Evolutionary conservation across 495 filamentous ascomycete species (phyloP).

Genomic region (Gamarada debralockiae): DNA sequence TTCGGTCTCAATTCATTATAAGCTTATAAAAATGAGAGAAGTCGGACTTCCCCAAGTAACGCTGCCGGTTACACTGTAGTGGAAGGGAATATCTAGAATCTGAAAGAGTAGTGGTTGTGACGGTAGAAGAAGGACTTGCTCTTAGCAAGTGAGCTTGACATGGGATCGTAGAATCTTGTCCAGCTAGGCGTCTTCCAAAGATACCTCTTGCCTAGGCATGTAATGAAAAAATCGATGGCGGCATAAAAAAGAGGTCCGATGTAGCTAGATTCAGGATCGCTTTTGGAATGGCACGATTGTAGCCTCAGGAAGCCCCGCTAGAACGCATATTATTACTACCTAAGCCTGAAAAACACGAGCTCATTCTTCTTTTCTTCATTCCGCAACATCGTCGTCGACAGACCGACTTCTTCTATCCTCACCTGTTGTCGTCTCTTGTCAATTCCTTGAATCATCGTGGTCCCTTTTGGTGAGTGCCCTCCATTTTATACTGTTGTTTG

Average conservation of each 20-base stretch:
- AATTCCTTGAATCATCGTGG: constrained; percentile 3
- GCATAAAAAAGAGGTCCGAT: too few relatives aligned
- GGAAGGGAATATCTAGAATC: background rate
- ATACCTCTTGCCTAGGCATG: too few relatives aligned
- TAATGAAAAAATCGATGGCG: too few relatives aligned
- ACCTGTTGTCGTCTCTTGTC: background rate
- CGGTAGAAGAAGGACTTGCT: too few relatives aligned
- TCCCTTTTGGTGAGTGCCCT: constrained; percentile 14
- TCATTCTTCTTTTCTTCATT: constrained; percentile 2
- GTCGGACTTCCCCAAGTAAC: background rate
- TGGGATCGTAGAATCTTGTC: too few relatives aligned
- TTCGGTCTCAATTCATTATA: background rate
- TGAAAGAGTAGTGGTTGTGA: background rate
- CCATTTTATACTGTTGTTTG: background rate
- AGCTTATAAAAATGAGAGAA: background rate
- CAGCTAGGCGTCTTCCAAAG: too few relatives aligned
- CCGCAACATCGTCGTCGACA: background rate
- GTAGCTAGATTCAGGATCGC: too few relatives aligned
- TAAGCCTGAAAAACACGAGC: constrained; percentile 9
- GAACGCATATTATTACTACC: too few relatives aligned
- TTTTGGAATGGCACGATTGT: too few relatives aligned
- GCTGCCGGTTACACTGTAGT: too few relatives aligned
- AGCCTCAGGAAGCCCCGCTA: too few relatives aligned
- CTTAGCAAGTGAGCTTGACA: too few relatives aligned
- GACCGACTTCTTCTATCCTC: background rate